Conservation (phyloP, 345 rosid species). For the Populus deltoides region DNA sequence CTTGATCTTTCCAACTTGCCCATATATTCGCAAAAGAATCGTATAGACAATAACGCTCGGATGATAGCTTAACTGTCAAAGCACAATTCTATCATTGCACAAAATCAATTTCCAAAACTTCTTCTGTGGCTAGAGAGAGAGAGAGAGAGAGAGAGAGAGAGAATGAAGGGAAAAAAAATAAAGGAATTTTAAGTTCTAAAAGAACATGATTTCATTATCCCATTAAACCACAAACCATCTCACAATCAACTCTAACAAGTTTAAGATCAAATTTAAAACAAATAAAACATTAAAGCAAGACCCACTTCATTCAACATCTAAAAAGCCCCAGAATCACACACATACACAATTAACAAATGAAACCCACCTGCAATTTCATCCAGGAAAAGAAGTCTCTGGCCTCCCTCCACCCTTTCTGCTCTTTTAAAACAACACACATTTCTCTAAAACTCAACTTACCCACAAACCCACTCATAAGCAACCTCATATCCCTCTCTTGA, state of each 20-base stretch:
- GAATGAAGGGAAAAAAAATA: not conserved
- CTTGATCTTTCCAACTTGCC: constrained; percentile 84
- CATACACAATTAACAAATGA: not conserved
- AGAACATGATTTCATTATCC: no score
- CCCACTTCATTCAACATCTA: not conserved
- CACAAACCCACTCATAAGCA: constrained; percentile 76
- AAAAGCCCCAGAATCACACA: not conserved
- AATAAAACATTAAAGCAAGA: not conserved
- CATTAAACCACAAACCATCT: no score
- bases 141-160: not conserved
- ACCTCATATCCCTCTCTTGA: constrained; percentile 58
- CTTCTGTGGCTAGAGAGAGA: not conserved
- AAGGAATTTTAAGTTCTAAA: not conserved
- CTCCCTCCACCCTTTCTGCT: constrained; percentile 81
- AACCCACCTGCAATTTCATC: constrained; percentile 87
- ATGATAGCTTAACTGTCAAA: constrained; percentile 72
- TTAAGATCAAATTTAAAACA: not conserved
- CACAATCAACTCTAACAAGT: no score
- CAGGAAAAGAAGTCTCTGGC: constrained; percentile 74
- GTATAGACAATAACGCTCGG: constrained; percentile 78
- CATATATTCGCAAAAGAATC: constrained; percentile 65
- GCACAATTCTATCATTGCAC: constrained; percentile 43
- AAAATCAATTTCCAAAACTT: constrained; percentile 21
- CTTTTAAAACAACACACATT: constrained; percentile 90
- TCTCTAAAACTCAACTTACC: constrained; percentile 71